phyloP scores from a whole-genome alignment of 768 basidiomycete species.

The Multifurca ochricompacta region DNA sequence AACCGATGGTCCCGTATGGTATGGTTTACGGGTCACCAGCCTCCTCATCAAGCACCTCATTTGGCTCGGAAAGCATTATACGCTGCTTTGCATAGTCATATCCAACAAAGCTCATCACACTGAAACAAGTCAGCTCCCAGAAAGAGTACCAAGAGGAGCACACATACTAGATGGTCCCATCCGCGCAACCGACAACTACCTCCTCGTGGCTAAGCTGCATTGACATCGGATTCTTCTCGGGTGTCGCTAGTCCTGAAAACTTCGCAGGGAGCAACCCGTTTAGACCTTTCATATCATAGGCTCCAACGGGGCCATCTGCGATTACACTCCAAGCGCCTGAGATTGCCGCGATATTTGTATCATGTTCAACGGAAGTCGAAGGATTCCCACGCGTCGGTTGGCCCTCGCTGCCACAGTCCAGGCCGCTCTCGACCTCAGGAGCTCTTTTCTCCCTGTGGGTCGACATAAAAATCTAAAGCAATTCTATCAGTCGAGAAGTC shows the following conservation, averaged over 20 bases:
- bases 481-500: not conserved
- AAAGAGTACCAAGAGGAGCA: not conserved
- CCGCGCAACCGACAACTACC: slow-evolving; percentile 85
- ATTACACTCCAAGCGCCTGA: slow-evolving; percentile 71
- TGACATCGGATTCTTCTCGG: slow-evolving; percentile 92
- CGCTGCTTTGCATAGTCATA: slow-evolving; percentile 41
- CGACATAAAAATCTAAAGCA: slow-evolving; percentile 66
- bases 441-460: slow-evolving; percentile 60
- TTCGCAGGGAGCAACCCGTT: slow-evolving; percentile 55
- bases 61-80: slow-evolving; percentile 1
- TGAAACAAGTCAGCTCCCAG: slow-evolving; percentile 24
- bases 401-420: slow-evolving; percentile 22
- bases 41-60: slow-evolving; percentile 1
- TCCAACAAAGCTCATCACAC: slow-evolving; percentile 58
- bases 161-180: slow-evolving; percentile 85
- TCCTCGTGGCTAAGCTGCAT: slow-evolving; percentile 90
- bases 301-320: slow-evolving; percentile 34
- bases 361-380: slow-evolving; percentile 47
- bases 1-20: too few species aligned
- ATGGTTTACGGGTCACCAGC: not conserved
- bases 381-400: slow-evolving; percentile 7
- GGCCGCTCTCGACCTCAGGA: slow-evolving; percentile 22
- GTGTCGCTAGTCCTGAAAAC: slow-evolving; percentile 72
- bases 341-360: slow-evolving; percentile 58
- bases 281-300: slow-evolving; percentile 46